Base-by-base conservation (phyloP, 164 flowering plant species). In the Cinnamomum chago region DNA sequence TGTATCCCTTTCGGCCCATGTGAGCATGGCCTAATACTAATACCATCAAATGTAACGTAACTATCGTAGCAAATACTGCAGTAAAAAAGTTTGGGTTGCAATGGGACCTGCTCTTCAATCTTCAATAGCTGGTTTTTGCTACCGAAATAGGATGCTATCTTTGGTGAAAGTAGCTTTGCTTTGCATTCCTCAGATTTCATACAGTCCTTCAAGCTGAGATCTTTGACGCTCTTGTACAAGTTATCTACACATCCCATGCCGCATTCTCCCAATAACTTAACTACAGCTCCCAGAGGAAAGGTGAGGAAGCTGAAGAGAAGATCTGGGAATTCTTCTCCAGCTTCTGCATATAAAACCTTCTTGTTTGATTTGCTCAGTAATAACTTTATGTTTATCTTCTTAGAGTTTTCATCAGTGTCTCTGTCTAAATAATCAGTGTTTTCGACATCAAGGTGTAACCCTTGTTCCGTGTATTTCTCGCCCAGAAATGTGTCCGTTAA, bases 251-350 rank as follows among this genome's bases (percentile, higher is more conserved):
- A 67, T 5, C 50, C 12, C n/a, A 67, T 28, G 22, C 14, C 5
- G 5, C 2, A 15, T 17, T 12, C 40, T 5, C 64, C 13, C 12
- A 76, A 47, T 47, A 70, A 72, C 7, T 73, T 28, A 15, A 58
- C 47, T 9, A 40, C 10, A 9, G 73, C 40, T 1, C 80, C 80
- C 0, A 81, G 33, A 0, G 80, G 78, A 23, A 75, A 67, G 12
- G 67, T 75, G 58, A 75, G 71, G 68, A 80, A 72, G 75, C 76
- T 75, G n/a, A 75, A 69, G 5, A 80, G 71, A 23, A 80, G 67
- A 47, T 80, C 73, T 0, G 75, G 65, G 33, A 80, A 77, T 50
- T 75, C 73, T 33, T 75, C 74, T 55, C 65, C 22, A 3, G 25
- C 74, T 33, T 72, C 51, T 60, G 74, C 67, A 35, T 35, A 60